phyloP scores from a whole-genome alignment of 2,329 filamentous ascomycete species.

The Bisporella sp. region DNA sequence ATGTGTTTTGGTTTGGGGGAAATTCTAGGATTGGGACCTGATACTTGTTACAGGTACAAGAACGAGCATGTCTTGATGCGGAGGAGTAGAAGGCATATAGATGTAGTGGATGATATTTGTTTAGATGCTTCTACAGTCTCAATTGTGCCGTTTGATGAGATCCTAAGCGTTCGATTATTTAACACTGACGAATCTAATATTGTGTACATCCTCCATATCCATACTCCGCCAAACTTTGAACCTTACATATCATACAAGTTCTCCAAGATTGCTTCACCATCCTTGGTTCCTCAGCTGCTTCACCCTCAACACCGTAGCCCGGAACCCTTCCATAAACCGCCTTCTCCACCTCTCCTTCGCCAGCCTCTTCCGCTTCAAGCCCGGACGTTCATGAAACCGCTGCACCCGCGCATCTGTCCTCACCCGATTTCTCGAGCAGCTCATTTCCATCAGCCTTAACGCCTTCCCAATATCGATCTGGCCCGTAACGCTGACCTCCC shows the following conservation, averaged over 20 bases:
- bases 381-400: constrained; percentile 67
- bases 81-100: background rate
- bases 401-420: constrained; percentile 49
- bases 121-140: background rate
- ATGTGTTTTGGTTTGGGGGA: too few species aligned
- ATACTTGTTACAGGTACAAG: too few species aligned
- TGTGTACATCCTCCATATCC: background rate
- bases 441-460: constrained; percentile 30
- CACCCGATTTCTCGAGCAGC: constrained; percentile 49
- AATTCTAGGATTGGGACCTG: too few species aligned
- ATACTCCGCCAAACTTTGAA: too few species aligned
- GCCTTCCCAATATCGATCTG: constrained; percentile 20
- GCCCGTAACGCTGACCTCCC: constrained; percentile 13
- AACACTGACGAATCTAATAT: background rate
- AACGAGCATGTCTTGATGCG: too few species aligned
- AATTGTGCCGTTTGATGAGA: background rate
- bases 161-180: background rate
- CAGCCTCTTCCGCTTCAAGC: constrained; percentile 71
- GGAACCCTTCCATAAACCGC: constrained; percentile 65
- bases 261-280: constrained; percentile 47
- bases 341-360: constrained; percentile 60
- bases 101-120: background rate
- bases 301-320: constrained; percentile 55
- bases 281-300: constrained; percentile 68
- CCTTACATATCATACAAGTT: constrained; percentile 1